phyloP scores from a whole-genome alignment of 2,329 filamentous ascomycete species.

The Lachnellula subtilissima region DNA sequence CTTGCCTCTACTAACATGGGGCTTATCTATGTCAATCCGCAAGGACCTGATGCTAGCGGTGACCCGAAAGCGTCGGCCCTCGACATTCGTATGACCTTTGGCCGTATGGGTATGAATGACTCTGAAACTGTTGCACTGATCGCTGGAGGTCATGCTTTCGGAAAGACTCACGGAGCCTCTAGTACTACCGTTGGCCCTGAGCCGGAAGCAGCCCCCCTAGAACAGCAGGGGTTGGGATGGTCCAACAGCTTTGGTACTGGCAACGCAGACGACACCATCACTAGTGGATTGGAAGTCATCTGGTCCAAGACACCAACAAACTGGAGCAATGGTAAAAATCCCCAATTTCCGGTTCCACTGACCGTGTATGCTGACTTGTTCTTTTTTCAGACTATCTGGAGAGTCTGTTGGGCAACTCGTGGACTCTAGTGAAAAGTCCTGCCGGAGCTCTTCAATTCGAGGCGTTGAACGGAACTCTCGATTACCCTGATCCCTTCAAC shows the following conservation, averaged over 20 bases:
- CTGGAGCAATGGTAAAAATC: constrained; percentile 55
- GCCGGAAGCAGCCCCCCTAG: constrained; percentile 59
- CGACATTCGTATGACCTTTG: constrained; percentile 55
- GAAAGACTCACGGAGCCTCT: constrained; percentile 55
- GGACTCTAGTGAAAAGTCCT: constrained; percentile 71
- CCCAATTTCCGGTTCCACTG: neutral
- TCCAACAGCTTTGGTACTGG: constrained; percentile 58
- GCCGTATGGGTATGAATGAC: constrained; percentile 60
- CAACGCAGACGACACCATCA: constrained; percentile 69
- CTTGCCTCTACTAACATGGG: constrained; percentile 55
- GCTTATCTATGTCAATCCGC: constrained; percentile 59
- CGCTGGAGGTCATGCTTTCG: constrained; percentile 55
- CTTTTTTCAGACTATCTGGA: constrained; percentile 51
- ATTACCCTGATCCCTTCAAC: constrained; percentile 70
- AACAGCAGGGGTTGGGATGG: constrained; percentile 71
- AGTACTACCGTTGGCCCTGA: constrained; percentile 52
- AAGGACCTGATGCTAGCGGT: constrained; percentile 53
- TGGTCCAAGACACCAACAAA: constrained; percentile 73
- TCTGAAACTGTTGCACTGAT: constrained; percentile 58
- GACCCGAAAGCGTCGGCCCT: constrained; percentile 50
- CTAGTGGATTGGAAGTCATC: constrained; percentile 71
- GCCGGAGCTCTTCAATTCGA: constrained; percentile 74
- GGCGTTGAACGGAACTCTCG: constrained; percentile 60
- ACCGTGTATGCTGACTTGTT: neutral
- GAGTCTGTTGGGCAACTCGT: constrained; percentile 74